Evolutionary conservation across 148 eudicot genomes (phyloP).

Genomic region (Nyssa sinensis): DNA sequence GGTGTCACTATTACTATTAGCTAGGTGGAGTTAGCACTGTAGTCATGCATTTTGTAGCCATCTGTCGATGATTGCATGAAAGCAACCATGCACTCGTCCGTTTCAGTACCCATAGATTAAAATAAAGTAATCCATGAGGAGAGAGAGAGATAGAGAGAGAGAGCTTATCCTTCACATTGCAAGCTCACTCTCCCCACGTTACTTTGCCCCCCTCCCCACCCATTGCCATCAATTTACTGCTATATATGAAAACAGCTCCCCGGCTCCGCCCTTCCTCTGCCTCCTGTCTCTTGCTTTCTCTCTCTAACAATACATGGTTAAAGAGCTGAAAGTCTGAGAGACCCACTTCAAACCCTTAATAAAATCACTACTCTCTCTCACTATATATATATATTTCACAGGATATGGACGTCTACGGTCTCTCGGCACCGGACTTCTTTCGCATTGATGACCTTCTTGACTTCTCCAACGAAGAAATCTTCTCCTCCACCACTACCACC

Average conservation of each 20-base stretch:
- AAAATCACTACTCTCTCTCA: not conserved
- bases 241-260: constrained; percentile 7
- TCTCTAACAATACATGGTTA: not conserved
- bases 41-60: not conserved
- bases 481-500: not conserved
- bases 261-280: not conserved
- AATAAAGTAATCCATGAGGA: not conserved
- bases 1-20: not conserved
- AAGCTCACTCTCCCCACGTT: constrained; percentile 28
- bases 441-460: constrained; percentile 26
- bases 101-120: constrained; percentile 4
- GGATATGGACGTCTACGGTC: constrained; percentile 24
- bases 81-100: constrained; percentile 7
- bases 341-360: not conserved
- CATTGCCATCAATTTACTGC: not conserved
- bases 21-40: not conserved
- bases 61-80: constrained; percentile 7
- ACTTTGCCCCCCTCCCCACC: constrained; percentile 9
- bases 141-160: not conserved
- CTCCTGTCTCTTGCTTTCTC: constrained; percentile 4
- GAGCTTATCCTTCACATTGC: constrained; percentile 17
- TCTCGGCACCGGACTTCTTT: constrained; percentile 20
- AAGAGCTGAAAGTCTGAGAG: not conserved
- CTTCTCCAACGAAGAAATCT: constrained; percentile 18
- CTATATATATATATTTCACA: not conserved